These are phyloP conservation scores for Cornus kousa DNA, from an alignment of 148 eudicot species.

Conservation along the genomic window DNA sequence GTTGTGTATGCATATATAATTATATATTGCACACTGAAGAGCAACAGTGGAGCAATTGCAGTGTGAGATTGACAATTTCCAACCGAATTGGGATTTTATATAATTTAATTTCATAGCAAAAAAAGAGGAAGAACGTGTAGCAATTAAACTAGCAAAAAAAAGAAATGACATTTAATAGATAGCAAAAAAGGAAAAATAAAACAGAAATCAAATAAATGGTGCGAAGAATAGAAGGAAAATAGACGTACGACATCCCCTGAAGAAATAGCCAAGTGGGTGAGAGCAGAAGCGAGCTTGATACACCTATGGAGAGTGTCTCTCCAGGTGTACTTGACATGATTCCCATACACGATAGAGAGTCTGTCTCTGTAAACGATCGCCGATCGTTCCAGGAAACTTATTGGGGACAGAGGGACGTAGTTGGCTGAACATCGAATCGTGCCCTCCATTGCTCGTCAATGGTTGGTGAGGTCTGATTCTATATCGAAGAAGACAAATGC, in stretches of 20 bases:
- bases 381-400: slow-evolving; percentile 42
- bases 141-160: no score
- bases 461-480: no score
- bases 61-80: no score
- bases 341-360: slow-evolving; percentile 31
- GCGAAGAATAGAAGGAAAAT: no score
- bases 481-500: no score
- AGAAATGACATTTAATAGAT: no score
- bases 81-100: no score
- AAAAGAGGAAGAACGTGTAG: no score
- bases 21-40: no score
- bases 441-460: slow-evolving; percentile 29
- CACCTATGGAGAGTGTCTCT: slow-evolving; percentile 38
- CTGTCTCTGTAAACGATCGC: slow-evolving; percentile 38
- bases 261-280: slow-evolving; percentile 25
- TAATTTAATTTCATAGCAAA: no score
- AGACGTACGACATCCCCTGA: slow-evolving; percentile 41
- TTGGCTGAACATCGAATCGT: slow-evolving; percentile 36
- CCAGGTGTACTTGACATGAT: slow-evolving; percentile 35
- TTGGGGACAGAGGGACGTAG: slow-evolving; percentile 38
- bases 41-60: no score
- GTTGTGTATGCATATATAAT: no score
- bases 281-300: slow-evolving; percentile 40
- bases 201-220: not conserved
- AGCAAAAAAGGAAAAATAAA: not conserved